Evolutionary conservation across 2,329 filamentous ascomycete species (phyloP), one percentile per base, ranked within the genome.

Genomic region (Botrytis porri): DNA sequence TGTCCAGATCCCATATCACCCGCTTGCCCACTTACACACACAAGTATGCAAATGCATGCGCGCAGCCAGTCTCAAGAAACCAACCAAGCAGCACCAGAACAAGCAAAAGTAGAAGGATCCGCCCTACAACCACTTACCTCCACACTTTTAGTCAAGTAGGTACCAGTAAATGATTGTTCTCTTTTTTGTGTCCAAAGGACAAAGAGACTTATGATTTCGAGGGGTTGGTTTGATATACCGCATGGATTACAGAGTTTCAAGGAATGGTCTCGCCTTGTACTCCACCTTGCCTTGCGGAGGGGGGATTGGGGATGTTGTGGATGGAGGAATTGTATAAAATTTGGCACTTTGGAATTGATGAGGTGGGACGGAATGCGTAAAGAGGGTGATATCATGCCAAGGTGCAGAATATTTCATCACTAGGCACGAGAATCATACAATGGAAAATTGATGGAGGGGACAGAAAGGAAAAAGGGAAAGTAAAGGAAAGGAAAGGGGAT

Each of bases 231-330:
- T 76, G 75, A 86, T 91, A 75, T 91, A 88, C 88, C 89, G 89
- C 89, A 90, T 89, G 88, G 89, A 91, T 91, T 91, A 91, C 89
- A 91, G 88, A 90, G 88, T 85, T 80, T 86, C 89, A 91, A 91
- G 89, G 89, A 91, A 88, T 84, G 84, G 81, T 89, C 89, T 91
- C 88, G 88, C 89, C 89, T 91, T 91, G 89, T 88, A 88, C 89
- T 91, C 89, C 89, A 91, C 89, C 89, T 88, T 86, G 88, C 88
- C 88, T 88, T 89, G 89, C 89, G 89, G 88, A 88, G n/a, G 32
- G 45, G 69, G 29, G 69, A 22, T 48, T 12, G 62, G 22, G 60
- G 14, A 41, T 48, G n/a, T n/a, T n/a, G n/a, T n/a, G n/a, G n/a
- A n/a, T n/a, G 37, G 10, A 9, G 5, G 37, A 39, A 39, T 39